Base-by-base conservation (phyloP, 2,329 filamentous ascomycete genomes). In the Raffaelea deltoideospora region DNA sequence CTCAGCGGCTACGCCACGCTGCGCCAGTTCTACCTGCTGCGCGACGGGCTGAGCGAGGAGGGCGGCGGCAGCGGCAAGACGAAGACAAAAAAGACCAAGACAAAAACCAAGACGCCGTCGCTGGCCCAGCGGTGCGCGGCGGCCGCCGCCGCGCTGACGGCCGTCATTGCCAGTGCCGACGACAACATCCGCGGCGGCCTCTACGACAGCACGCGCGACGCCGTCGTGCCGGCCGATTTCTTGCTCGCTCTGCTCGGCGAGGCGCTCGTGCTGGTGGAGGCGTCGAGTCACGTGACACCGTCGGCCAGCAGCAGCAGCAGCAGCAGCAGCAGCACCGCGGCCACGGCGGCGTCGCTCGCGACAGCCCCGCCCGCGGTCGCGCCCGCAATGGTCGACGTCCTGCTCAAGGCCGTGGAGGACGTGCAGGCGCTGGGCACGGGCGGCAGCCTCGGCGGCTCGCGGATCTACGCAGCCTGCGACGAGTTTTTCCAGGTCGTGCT, bases 1-100 rank as follows among this genome's bases (percentile, higher is more conserved):
- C 74, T 95, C 10, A 90, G 83, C 53, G 88, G 88, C 18, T 96
- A 96, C 50, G 88, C 87, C 18, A 93, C 86, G 1, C 65, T 96
- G 17, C 80, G 88, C 26, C 79, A 78, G 46, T 95, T 88, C 61
- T 96, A 93, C 56, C 79, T 87, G 43, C 69, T 87, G n/a, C 75
- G 88, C 34, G 88, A 96, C 50, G 43, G 45, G 34, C 41, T 38
- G 7, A 37, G 20, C 13, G 45, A 45, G 30, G 40, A 43, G 30
- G 39, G 42, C 11, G 38, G 53, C 19, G n/a, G n/a, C n/a, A n/a
- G n/a, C n/a, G n/a, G n/a, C n/a, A n/a, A n/a, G n/a, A n/a, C n/a
- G n/a, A n/a, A n/a, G n/a, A n/a, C n/a, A n/a, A n/a, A n/a, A n/a
- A n/a, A n/a, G n/a, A n/a, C n/a, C n/a, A n/a, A n/a, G n/a, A n/a